Percentiles rank a stretch among this genome's conserved stretches.
Evolutionary conservation across 1,284 basidiomycete genomes (phyloP).

Genomic region (Testicularia cyperi): DNA sequence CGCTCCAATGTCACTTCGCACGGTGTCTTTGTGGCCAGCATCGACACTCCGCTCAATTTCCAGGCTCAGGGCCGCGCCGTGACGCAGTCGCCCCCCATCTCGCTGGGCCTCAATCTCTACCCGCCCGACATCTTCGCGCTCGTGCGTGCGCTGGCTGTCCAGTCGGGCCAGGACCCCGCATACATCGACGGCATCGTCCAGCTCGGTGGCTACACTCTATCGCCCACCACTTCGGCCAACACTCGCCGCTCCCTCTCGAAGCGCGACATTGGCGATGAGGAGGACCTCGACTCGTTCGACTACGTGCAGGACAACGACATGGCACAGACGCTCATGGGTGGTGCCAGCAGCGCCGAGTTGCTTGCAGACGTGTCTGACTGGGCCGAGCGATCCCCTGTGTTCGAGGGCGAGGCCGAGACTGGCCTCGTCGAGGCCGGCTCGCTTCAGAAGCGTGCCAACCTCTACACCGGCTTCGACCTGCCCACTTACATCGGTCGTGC

Average conservation of each 20-base stretch:
- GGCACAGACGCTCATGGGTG: slow-evolving; percentile 40
- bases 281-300: slow-evolving; percentile 19
- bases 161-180: slow-evolving; percentile 68
- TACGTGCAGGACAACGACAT: slow-evolving; percentile 44
- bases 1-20: slow-evolving; percentile 69
- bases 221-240: slow-evolving; percentile 59
- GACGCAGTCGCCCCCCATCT: slow-evolving; percentile 68
- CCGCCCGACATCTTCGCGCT: slow-evolving; percentile 73
- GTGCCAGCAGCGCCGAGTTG: slow-evolving; percentile 59
- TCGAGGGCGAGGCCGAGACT: slow-evolving; percentile 1
- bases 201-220: slow-evolving; percentile 71
- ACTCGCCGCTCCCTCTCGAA: slow-evolving; percentile 20
- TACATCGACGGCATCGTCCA: slow-evolving; percentile 72
- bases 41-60: slow-evolving; percentile 68
- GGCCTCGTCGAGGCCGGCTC: slow-evolving; percentile 54
- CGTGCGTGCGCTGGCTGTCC: slow-evolving; percentile 69
- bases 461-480: slow-evolving; percentile 69
- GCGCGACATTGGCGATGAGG: neutral
- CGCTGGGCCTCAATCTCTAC: slow-evolving; percentile 72
- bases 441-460: slow-evolving; percentile 61
- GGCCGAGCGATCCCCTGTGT: slow-evolving; percentile 16
- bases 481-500: slow-evolving; percentile 70
- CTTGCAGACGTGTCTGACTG: slow-evolving; percentile 43
- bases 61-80: slow-evolving; percentile 66
- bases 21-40: slow-evolving; percentile 70